Evolutionary conservation across 192 early-diverging fungal genomes (phyloP), one percentile per base, ranked within the genome.

Genomic region (Backusella sp.): DNA sequence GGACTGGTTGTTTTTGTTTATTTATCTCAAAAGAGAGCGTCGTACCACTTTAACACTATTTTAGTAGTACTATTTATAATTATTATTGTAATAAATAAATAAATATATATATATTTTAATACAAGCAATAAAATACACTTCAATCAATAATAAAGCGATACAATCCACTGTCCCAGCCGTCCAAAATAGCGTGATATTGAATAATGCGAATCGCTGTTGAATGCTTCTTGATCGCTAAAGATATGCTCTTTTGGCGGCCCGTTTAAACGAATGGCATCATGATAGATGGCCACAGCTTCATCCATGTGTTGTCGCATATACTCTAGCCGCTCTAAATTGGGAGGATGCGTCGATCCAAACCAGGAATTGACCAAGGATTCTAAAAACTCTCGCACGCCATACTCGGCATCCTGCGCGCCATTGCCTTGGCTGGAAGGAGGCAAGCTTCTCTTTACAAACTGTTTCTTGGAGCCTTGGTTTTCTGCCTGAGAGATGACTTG

Each of bases 291-390:
- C 14, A 74, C 17, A 11, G 82, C 82, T 52, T 72, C 76, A 23
- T 76, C 73, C 66, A 83, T 73, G 46, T 83, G 65, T 30, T 80
- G 74, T 14, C 23, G 67, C 76, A 83, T 79, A 17, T 83, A 80
- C 8, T 72, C 74, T 2, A 83, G 9, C 2, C 82, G 76, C 34
- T 83, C 82, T 36, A 37, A 23, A 56, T 73, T 83, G 8, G 82
- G 82, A 19, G 82, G 82, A 75, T 83, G 82, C 11, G 68, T 80
- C 0, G 78, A 79, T 34, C 82, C 82, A 77, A 83, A 83, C 77
- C 82, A 83, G 15, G 68, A 52, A 15, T 39, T 70, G 8, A 80
- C n/a, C 0, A 83, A 35, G 5, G 41, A 32, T 4, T 79, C 78
- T 1, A 83, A 42, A 56, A 83, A 68, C 6, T 73, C 74, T 35